Evolutionary conservation across 768 basidiomycete genomes (phyloP).

Genomic region (Boletus rubescentipes): DNA sequence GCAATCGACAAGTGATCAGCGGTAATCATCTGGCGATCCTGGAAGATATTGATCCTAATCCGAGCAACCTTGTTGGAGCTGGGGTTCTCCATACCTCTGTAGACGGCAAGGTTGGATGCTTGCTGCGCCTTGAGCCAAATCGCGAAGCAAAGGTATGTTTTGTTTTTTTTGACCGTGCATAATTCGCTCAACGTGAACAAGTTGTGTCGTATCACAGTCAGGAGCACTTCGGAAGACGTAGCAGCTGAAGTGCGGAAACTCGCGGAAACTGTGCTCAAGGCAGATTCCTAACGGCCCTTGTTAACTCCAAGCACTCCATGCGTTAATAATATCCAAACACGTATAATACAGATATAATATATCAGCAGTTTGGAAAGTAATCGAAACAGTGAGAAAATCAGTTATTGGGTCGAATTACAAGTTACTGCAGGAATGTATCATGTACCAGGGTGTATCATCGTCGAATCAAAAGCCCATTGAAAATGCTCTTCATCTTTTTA

Average conservation of each 20-base stretch:
- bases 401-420: background rate
- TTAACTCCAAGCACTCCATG: constrained; percentile 1
- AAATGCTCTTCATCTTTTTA: constrained; percentile 38
- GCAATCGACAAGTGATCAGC: constrained; percentile 70
- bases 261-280: constrained; percentile 40
- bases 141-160: constrained; percentile 83
- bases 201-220: constrained; percentile 90
- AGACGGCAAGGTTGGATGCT: constrained; percentile 93
- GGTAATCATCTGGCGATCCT: constrained; percentile 79
- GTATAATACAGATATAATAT: constrained; percentile 29
- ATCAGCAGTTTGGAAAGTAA: constrained; percentile 9
- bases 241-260: constrained; percentile 65
- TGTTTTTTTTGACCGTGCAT: background rate
- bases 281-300: constrained; percentile 17
- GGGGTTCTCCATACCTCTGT: constrained; percentile 92
- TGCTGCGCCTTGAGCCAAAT: constrained; percentile 92
- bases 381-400: background rate
- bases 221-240: constrained; percentile 94
- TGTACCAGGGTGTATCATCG: constrained; percentile 26
- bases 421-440: background rate
- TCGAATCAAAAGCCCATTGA: constrained; percentile 41
- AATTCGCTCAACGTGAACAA: constrained; percentile 28
- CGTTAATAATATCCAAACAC: constrained; percentile 14
- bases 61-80: constrained; percentile 91
- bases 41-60: constrained; percentile 88